A percentile compares a stretch with the other conserved stretches of the same genome.
These are phyloP conservation scores for Orychophragmus violaceus DNA, from an alignment of 345 rosid genomes.

Conservation along the genomic window DNA sequence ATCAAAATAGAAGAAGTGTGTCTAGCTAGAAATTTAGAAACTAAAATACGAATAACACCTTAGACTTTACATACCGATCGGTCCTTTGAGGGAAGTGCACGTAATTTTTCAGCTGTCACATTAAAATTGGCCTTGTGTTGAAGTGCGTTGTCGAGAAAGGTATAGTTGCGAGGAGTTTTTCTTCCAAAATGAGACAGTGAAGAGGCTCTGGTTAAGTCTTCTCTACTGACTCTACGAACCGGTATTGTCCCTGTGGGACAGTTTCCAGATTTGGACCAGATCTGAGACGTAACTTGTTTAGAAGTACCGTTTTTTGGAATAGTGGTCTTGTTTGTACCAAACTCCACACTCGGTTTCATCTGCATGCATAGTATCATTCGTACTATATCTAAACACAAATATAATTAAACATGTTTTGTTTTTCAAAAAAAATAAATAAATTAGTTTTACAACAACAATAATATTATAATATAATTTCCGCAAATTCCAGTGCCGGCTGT, in stretches of 20 bases:
- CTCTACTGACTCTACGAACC: constrained; percentile 34
- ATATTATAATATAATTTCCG: too few relatives aligned
- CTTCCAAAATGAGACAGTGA: constrained; percentile 28
- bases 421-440: too few relatives aligned
- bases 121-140: neutral
- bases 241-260: constrained; percentile 50
- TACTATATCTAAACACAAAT: too few relatives aligned
- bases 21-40: too few relatives aligned
- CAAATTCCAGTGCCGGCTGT: too few relatives aligned
- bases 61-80: neutral
- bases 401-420: too few relatives aligned
- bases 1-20: neutral
- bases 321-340: neutral
- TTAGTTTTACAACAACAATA: too few relatives aligned
- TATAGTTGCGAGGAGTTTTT: constrained; percentile 12
- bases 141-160: neutral
- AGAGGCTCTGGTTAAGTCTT: constrained; percentile 39
- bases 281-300: constrained; percentile 19
- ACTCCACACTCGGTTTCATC: constrained; percentile 37
- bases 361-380: constrained; percentile 13
- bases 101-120: neutral
- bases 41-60: neutral
- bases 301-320: neutral
- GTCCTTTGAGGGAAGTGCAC: neutral
- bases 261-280: constrained; percentile 41